These are phyloP conservation scores for Phialophora expanda DNA, from an alignment of 2,329 filamentous ascomycete genomes.

Conservation along the genomic window DNA sequence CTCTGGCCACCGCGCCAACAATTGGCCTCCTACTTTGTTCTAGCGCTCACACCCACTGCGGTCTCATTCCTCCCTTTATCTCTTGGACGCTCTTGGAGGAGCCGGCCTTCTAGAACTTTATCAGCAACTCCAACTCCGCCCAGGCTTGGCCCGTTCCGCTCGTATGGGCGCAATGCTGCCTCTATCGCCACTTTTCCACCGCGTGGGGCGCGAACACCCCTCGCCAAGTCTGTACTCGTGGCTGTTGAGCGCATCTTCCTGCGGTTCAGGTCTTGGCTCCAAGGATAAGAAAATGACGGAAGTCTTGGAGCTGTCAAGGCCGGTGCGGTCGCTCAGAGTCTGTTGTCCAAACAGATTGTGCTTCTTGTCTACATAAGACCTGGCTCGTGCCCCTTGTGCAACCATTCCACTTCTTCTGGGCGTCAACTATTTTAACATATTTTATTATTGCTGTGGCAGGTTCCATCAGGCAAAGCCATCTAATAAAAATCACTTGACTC, in stretches of 20 bases:
- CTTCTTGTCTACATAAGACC: constrained; percentile 15
- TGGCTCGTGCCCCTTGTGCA: neutral
- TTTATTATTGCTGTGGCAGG: neutral
- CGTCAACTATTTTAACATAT: neutral
- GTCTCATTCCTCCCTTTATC: constrained; percentile 2
- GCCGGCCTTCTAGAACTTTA: constrained; percentile 6
- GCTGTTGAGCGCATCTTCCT: constrained; percentile 1
- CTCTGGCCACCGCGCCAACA: neutral
- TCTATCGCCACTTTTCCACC: constrained; percentile 23
- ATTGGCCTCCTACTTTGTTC: neutral
- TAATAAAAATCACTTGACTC: neutral
- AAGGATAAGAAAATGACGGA: constrained; percentile 8
- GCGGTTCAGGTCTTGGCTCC: constrained; percentile 15
- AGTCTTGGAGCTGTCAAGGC: constrained; percentile 8
- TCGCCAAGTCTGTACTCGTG: constrained; percentile 4
- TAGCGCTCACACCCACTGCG: neutral
- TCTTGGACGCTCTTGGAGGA: constrained; percentile 12
- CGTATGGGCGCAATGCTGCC: constrained; percentile 10
- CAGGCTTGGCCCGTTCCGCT: constrained; percentile 21
- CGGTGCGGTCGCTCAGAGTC: constrained; percentile 5
- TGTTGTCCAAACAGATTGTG: neutral
- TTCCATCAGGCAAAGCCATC: neutral
- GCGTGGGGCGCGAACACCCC: neutral
- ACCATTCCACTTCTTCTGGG: neutral
- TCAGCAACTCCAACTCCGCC: constrained; percentile 17